These are phyloP conservation scores for Neophaeococcomyces aloes DNA, from an alignment of 2,329 filamentous ascomycete species.

Conservation along the genomic window DNA sequence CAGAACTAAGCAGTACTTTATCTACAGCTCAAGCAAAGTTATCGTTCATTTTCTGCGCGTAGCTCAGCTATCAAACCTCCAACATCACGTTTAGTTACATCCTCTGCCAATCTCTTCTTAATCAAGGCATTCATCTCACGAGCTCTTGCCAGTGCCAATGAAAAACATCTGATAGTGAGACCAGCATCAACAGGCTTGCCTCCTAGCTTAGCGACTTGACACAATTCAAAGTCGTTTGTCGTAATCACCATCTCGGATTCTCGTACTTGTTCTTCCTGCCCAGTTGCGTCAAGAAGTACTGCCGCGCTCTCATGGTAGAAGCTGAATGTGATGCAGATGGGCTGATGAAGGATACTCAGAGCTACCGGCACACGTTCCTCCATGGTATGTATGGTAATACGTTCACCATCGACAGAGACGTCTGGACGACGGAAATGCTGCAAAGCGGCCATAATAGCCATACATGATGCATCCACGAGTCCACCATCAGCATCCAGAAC, in stretches of 20 bases:
- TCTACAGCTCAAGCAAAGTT: too few relatives aligned
- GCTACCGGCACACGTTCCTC: slow-evolving; percentile 84
- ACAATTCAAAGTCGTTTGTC: slow-evolving; percentile 84
- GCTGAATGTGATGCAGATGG: slow-evolving; percentile 81
- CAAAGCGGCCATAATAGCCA: slow-evolving; percentile 77
- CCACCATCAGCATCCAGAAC: slow-evolving; percentile 86
- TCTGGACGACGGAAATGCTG: slow-evolving; percentile 88
- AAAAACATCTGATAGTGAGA: slow-evolving; percentile 64
- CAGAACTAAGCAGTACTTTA: too few relatives aligned
- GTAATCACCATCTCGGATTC: slow-evolving; percentile 66
- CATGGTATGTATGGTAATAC: slow-evolving; percentile 70
- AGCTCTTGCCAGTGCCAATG: slow-evolving; percentile 63
- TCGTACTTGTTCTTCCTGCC: slow-evolving; percentile 43
- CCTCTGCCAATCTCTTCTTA: slow-evolving; percentile 61
- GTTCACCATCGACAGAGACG: slow-evolving; percentile 72
- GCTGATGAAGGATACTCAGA: slow-evolving; percentile 81
- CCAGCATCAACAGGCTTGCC: slow-evolving; percentile 73
- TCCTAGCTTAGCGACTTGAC: slow-evolving; percentile 82
- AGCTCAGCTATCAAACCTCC: too few relatives aligned
- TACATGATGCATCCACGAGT: slow-evolving; percentile 72
- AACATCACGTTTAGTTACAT: slow-evolving; percentile 65
- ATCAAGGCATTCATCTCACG: slow-evolving; percentile 69
- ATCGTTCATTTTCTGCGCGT: slow-evolving; percentile 65
- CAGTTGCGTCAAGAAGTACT: slow-evolving; percentile 36
- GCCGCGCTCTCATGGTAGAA: slow-evolving; percentile 51